Conservation (phyloP, 2,329 filamentous ascomycete genomes). For the Fusarium anthophilum region DNA sequence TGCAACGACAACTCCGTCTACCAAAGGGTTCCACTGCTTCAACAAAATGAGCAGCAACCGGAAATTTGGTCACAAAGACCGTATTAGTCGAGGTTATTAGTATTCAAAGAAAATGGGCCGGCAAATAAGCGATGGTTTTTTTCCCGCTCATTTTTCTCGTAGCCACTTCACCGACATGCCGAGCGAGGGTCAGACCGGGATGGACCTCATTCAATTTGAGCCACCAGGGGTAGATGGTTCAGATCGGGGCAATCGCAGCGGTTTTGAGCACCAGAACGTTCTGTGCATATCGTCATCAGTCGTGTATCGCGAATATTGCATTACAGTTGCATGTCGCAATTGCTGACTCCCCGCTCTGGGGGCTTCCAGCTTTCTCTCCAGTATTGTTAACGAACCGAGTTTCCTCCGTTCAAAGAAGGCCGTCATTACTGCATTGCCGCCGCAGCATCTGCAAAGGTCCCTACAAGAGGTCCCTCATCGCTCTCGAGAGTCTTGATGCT, state of each 20-base stretch:
- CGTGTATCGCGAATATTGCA: slow-evolving; percentile 6
- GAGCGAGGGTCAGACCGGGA: background rate
- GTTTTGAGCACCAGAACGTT: slow-evolving; percentile 11
- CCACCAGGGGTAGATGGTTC: background rate
- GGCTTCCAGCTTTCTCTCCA: background rate
- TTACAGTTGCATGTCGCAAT: slow-evolving; percentile 1
- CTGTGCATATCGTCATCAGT: slow-evolving; percentile 6
- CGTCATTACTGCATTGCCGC: slow-evolving; percentile 56
- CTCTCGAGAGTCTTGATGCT: slow-evolving; percentile 49
- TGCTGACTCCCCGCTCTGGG: background rate
- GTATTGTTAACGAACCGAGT: background rate
- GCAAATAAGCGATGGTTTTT: slow-evolving; percentile 13
- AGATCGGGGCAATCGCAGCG: slow-evolving; percentile 5
- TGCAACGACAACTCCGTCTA: slow-evolving; percentile 6
- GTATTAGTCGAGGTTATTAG: slow-evolving; percentile 28
- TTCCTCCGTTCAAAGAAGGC: background rate
- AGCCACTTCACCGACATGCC: slow-evolving; percentile 15
- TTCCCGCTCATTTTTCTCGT: slow-evolving; percentile 25
- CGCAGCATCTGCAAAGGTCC: slow-evolving; percentile 69
- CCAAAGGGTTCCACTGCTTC: background rate
- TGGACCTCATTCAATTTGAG: slow-evolving; percentile 1
- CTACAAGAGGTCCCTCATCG: slow-evolving; percentile 59
- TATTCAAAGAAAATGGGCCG: slow-evolving; percentile 8
- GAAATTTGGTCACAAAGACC: background rate
- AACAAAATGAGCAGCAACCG: slow-evolving; percentile 1